Evolutionary conservation across 257 asterid genomes (phyloP), one percentile per base, ranked within the genome.

Genomic region (Verbascum thapsus): DNA sequence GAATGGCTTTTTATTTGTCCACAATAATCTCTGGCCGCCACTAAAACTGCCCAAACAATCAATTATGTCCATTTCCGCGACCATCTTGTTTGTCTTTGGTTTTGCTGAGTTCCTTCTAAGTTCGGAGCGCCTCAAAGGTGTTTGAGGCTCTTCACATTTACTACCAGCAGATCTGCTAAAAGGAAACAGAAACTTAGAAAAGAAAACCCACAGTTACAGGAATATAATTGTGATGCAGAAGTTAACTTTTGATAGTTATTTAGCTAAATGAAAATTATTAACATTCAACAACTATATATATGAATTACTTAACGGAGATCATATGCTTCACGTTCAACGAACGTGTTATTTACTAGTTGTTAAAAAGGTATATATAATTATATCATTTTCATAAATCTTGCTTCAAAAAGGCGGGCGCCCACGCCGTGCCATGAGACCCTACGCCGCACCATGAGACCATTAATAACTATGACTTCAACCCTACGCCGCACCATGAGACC

Each of bases 61-160:
- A 58, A 47, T 54, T 26, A 55, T 52, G 23, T 68, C 79, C 65
- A 41, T 57, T 9, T 39, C 77, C 69, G 18, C 69, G 10, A 54
- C 19, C 51, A 9, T 17, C 71, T 30, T 63, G 54, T 69, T 57
- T 42, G 73, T 58, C 55, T 70, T 76, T 7, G 52, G 17, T 49
- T 66, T 88, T 51, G 70, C 66, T n/a, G 75, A 67, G 64, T 65
- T 81, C 76, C 83, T 80, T 71, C 80, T 79, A 64, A 72, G 40
- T 34, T 90, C 94, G 3, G 78, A 74, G 19, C 78, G 78, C 60
- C 90, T 76, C 12, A 83, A 79, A 30, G 96, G 98, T 13, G 98
- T 91, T 65, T 91, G 96, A 34, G 96, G 95, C 81, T 80, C 95
- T 66, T 82, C 91, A 17, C 75, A 78, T 72, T 76, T 89, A 61